Conservation (phyloP, 129 eudicot genomes). For the Artemisia tridentata region DNA sequence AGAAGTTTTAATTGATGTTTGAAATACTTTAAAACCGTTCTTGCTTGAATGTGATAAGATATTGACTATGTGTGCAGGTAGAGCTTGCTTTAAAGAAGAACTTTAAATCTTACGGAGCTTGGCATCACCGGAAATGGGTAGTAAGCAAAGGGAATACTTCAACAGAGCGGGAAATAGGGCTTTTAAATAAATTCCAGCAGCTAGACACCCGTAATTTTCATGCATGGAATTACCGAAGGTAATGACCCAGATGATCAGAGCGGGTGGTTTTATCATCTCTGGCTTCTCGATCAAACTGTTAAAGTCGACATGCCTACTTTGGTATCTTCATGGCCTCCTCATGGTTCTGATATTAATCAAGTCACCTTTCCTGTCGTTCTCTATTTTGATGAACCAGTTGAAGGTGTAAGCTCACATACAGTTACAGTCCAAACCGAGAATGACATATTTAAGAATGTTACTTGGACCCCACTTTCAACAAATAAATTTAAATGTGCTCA, state of each 20-base stretch:
- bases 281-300: constrained; percentile 85
- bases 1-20: too few species aligned
- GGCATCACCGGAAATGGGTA: constrained; percentile 96
- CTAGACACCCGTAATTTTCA: constrained; percentile 81
- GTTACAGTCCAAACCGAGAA: too few species aligned
- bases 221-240: constrained; percentile 98
- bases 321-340: too few species aligned
- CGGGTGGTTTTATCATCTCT: constrained; percentile 97
- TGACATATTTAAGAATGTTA: too few species aligned
- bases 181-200: constrained; percentile 69
- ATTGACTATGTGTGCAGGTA: constrained; percentile 41
- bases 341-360: too few species aligned
- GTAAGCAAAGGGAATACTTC: constrained; percentile 76
- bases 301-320: constrained; percentile 11
- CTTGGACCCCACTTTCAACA: too few species aligned
- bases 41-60: too few species aligned
- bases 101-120: constrained; percentile 94
- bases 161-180: constrained; percentile 65
- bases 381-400: too few species aligned
- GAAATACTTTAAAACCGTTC: neutral
- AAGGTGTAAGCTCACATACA: too few species aligned
- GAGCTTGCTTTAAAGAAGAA: constrained; percentile 76
- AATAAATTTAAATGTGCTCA: too few species aligned
- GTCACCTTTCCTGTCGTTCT: too few species aligned
- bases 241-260: constrained; percentile 90